Base-by-base conservation (phyloP, 129 eudicot genomes). In the Tanacetum coccineum region DNA sequence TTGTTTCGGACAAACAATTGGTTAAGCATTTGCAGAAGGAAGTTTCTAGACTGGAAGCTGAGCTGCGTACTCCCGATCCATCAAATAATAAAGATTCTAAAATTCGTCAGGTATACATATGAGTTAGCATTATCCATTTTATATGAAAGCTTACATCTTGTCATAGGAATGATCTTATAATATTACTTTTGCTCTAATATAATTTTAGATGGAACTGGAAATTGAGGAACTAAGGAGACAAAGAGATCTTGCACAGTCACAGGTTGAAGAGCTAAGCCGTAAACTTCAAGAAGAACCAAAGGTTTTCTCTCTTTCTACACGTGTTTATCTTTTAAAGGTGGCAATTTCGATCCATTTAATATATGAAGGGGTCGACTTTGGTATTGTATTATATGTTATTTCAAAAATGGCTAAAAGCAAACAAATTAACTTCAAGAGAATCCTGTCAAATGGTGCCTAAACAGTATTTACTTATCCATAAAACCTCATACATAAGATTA, bases 11-110 rank as follows among this genome's bases (percentile, higher is more conserved):
- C 72, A 92, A 92, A 55, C 98, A 88, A 62, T 77, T 92, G 39
- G 96, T 92, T 20, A 92, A 88, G 77, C 96, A 88, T 84, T 81
- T 92, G 78, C 98, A 88, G 76, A 92, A 92, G 83, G 95, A 92
- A 82, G 98, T 92, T 70, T 95, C 96, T 25, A 81, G 96, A 66
- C 78, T 92, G 3, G 98, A 88, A 79, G 96, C 98, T 55, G 96
- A 76, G 79, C 68, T 88, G 67, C 91, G 91, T 46, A 92, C 98
- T 14, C 98, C 98, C 13, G 96, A 86, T 61, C 89, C 89, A 55
- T 76, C 84, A 36, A 75, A 74, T 63, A 89, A 92, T 45, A 88
- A 88, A 76, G 98, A 92, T 65, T 68, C 53, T 20, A 92, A 82
- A 78, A 86, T 92, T 74, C 91, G 63, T 50, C 89, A 84, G 96